phyloP scores from a whole-genome alignment of 257 asterid species.

The Solanum corneliomulleri region DNA sequence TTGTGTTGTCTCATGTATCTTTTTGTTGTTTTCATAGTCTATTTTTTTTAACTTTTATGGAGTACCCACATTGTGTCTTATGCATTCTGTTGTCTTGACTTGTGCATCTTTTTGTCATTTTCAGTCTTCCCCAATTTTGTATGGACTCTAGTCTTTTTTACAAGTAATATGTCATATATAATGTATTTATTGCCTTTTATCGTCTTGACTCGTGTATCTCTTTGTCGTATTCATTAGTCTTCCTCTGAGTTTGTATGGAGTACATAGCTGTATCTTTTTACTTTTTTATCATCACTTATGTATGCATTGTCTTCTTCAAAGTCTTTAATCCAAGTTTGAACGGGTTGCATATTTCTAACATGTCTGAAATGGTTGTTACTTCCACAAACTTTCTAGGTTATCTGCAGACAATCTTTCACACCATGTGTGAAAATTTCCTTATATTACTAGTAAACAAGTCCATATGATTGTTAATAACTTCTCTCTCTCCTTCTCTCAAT shows the following conservation, averaged over 20 bases:
- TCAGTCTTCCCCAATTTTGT: background rate
- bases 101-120: background rate
- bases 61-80: background rate
- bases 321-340: background rate
- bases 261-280: background rate
- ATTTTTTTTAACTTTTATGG: background rate
- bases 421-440: background rate
- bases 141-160: background rate
- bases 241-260: background rate
- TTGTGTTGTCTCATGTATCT: background rate
- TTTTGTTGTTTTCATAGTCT: background rate
- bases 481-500: background rate
- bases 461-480: background rate
- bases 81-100: background rate
- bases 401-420: background rate
- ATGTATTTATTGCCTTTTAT: background rate
- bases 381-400: background rate
- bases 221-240: background rate
- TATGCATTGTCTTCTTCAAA: background rate
- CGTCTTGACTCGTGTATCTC: background rate
- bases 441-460: background rate
- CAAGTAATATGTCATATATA: background rate
- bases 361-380: background rate
- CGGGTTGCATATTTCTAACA: background rate
- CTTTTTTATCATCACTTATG: background rate